Base-by-base conservation (phyloP, 768 basidiomycete species). In the Phallus indusiatus region DNA sequence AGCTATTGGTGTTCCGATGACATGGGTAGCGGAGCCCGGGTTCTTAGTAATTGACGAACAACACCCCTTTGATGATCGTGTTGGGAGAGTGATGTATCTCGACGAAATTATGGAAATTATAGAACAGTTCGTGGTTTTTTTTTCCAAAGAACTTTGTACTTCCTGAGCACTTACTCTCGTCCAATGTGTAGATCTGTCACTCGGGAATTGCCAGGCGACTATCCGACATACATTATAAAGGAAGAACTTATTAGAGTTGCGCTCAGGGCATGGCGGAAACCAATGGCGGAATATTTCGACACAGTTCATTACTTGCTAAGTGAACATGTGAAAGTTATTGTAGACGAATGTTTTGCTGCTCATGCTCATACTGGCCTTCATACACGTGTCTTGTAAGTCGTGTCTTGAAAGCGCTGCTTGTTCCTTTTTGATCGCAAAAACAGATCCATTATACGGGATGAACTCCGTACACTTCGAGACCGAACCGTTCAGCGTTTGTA, bases 171-270 rank as follows among this genome's bases (percentile, higher is more conserved):
- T 14, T 50, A 5, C 54, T 24, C 16, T 47, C 54, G 34, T 46
- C 12, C 58, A 3, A 28, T 28, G 28, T 28, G 28, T 28, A 90
- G 88, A 20, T 80, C 87, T 1, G 77, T 83, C 3, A 84, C 86
- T 0, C 80, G 88, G 1, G 86, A 89, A 64, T 75, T 89, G 0
- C 86, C 86, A 0, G 83, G 80, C 14, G 77, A 78, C 60, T 85
- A 81, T 60, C 86, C 87, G 24, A 46, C 86, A 0, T 88, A 83
- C 60, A 71, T 82, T 0, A 82, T 88, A 0, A 79, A 82, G 52
- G 67, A 74, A 10, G 65, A 68, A 0, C 84, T 78, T 60, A 84
- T 89, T 54, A 58, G 48, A 42, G 42, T 58, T 18, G 48, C 21
- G 20, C 47, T 58, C 17, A 20, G 48, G 11, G 56, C 47, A 24